phyloP scores from a whole-genome alignment of 371 early-diverging fungal genomes.

The Circinella minor region DNA sequence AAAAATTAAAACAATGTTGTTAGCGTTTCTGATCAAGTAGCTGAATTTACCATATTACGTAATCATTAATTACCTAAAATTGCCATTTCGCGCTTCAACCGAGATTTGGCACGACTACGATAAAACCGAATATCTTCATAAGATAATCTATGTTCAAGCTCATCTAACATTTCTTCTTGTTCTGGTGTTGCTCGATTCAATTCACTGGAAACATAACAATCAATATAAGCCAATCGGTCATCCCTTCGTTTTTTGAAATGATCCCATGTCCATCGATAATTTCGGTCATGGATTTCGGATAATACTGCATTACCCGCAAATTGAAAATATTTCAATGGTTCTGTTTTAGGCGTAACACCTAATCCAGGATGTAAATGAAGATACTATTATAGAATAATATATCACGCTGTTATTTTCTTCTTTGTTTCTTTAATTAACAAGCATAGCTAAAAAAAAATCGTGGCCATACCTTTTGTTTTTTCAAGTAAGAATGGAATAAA shows the following conservation, averaged over 20 bases:
- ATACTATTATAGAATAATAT: slow-evolving; percentile 56
- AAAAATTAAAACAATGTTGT: not conserved
- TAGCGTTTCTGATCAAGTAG: not conserved
- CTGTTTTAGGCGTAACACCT: slow-evolving; percentile 73
- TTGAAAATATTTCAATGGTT: slow-evolving; percentile 85
- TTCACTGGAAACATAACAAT: slow-evolving; percentile 74
- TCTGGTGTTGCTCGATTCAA: slow-evolving; percentile 58
- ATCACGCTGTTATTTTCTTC: not conserved
- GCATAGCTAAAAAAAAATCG: no score
- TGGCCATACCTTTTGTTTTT: slow-evolving; percentile 42
- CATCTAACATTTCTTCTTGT: slow-evolving; percentile 62
- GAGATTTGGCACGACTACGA: slow-evolving; percentile 78
- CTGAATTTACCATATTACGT: no score
- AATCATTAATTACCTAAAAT: slow-evolving; percentile 53
- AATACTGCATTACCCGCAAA: slow-evolving; percentile 84
- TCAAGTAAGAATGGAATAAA: slow-evolving; percentile 78
- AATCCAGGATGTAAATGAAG: slow-evolving; percentile 83
- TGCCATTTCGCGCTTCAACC: slow-evolving; percentile 77
- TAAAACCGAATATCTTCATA: slow-evolving; percentile 93
- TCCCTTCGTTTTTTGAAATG: slow-evolving; percentile 84
- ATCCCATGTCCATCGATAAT: slow-evolving; percentile 87
- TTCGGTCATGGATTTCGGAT: slow-evolving; percentile 87
- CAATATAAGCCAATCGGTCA: slow-evolving; percentile 81
- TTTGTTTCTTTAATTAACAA: not conserved
- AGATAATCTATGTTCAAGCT: slow-evolving; percentile 78